phyloP scores from a whole-genome alignment of 371 early-diverging fungal species.

The Mucor indicus region DNA sequence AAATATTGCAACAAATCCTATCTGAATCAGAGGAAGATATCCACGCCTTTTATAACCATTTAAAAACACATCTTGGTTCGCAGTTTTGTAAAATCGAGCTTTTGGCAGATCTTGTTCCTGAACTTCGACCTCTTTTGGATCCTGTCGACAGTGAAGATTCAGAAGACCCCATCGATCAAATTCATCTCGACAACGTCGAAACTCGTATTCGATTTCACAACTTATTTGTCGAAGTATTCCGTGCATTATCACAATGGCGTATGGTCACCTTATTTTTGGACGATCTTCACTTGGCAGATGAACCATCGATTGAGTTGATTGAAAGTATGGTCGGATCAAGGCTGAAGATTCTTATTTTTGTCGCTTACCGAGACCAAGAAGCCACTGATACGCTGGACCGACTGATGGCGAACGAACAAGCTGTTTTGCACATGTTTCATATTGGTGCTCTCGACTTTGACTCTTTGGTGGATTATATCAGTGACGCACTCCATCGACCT shows the following conservation, averaged over 20 bases:
- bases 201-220: slow-evolving; percentile 39
- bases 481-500: slow-evolving; percentile 34
- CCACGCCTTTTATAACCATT: slow-evolving; percentile 27
- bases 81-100: slow-evolving; percentile 35
- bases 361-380: slow-evolving; percentile 40
- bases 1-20: slow-evolving; percentile 41
- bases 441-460: slow-evolving; percentile 33
- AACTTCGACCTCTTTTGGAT: slow-evolving; percentile 33
- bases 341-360: slow-evolving; percentile 28
- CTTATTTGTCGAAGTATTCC: slow-evolving; percentile 40
- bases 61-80: slow-evolving; percentile 28
- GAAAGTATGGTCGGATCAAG: slow-evolving; percentile 31
- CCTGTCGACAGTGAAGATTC: slow-evolving; percentile 14
- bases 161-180: slow-evolving; percentile 11
- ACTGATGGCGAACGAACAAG: slow-evolving; percentile 24
- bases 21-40: slow-evolving; percentile 43
- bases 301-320: slow-evolving; percentile 40
- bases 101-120: slow-evolving; percentile 39
- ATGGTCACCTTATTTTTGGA: slow-evolving; percentile 51
- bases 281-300: slow-evolving; percentile 48
- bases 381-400: slow-evolving; percentile 11
- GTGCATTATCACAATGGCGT: slow-evolving; percentile 37
- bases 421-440: slow-evolving; percentile 23
- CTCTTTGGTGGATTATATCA: slow-evolving; percentile 33
- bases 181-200: slow-evolving; percentile 37